Percentiles rank a stretch among this genome's conserved stretches.
Evolutionary conservation across 2,329 filamentous ascomycete species (phyloP).

Genomic region (Rachicladosporium sp.): DNA sequence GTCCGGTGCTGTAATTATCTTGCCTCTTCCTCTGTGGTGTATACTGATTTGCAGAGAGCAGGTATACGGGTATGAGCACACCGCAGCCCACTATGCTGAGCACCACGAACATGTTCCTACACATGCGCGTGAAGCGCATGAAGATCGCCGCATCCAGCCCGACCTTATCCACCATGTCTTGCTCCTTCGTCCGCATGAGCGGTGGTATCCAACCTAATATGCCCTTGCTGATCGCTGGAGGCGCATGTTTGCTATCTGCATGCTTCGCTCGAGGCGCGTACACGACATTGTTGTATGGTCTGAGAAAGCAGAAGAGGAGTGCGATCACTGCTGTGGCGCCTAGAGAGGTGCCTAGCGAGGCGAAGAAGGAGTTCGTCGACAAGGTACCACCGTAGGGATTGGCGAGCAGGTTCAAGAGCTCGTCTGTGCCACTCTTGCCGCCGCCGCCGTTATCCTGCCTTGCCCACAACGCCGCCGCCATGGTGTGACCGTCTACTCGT

Average conservation of each 20-base stretch:
- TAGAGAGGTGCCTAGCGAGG: constrained; percentile 69
- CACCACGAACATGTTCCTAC: constrained; percentile 72
- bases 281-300: constrained; percentile 81
- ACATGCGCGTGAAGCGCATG: constrained; percentile 79
- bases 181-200: constrained; percentile 64
- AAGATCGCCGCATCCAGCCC: constrained; percentile 89
- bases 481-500: too few species aligned
- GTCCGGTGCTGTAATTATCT: constrained; percentile 6
- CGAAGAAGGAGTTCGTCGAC: constrained; percentile 53
- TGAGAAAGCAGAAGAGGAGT: constrained; percentile 73
- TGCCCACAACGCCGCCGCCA: neutral
- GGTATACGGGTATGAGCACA: constrained; percentile 71
- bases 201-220: constrained; percentile 78
- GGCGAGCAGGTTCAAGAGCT: constrained; percentile 29
- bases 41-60: constrained; percentile 19
- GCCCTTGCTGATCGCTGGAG: constrained; percentile 75
- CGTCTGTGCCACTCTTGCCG: constrained; percentile 10
- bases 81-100: constrained; percentile 60
- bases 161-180: constrained; percentile 64
- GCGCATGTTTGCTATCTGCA: constrained; percentile 78
- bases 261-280: constrained; percentile 92
- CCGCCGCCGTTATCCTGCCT: constrained; percentile 1
- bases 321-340: constrained; percentile 62
- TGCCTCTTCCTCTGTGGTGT: constrained; percentile 6
- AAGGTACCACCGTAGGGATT: constrained; percentile 29